These are phyloP conservation scores for Citrus sinensis DNA, from an alignment of 345 rosid genomes.

Conservation along the genomic window DVS_A1.0 CM039164.1:21253501-21254000, in stretches of 20 bases:
- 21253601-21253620: too few species aligned
- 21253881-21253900: constrained; percentile 9
- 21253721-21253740: constrained; percentile 5
- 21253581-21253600: too few species aligned
- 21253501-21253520: too few species aligned
- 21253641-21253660: too few species aligned
- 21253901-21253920: neutral
- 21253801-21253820: constrained; percentile 5
- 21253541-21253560: too few species aligned
- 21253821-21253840: constrained; percentile 13
- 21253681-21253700: neutral
- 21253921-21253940: neutral
- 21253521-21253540: too few species aligned
- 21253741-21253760: constrained; percentile 1
- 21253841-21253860: constrained; percentile 13
- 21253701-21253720: neutral
- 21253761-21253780: constrained; percentile 2
- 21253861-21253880: constrained; percentile 12
- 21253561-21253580: too few species aligned
- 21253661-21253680: too few species aligned
- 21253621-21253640: too few species aligned
- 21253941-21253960: constrained; percentile 8
- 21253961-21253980: constrained; percentile 6
- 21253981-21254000: neutral
- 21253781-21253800: constrained; percentile 6